phyloP scores from a whole-genome alignment of 2,329 filamentous ascomycete species.

The Aspergillus novoparasiticus region DNA sequence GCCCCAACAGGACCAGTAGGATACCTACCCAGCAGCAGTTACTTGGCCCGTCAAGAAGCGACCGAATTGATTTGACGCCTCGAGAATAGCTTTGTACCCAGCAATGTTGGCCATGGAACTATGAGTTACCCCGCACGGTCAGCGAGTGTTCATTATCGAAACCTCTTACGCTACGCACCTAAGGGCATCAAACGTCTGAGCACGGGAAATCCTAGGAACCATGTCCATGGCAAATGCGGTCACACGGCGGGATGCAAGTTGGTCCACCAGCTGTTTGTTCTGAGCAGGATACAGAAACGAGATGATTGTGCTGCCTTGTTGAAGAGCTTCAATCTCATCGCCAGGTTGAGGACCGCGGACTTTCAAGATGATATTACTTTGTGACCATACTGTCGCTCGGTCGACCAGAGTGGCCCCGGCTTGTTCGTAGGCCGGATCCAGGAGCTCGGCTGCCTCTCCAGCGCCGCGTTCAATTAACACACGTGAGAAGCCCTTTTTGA shows the following conservation, averaged over 20 bases:
- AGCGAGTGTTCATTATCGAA: not conserved
- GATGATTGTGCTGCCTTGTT: slow-evolving; percentile 72
- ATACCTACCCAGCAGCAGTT: slow-evolving; percentile 72
- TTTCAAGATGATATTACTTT: slow-evolving; percentile 80
- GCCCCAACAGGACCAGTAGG: not conserved
- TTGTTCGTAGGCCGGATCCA: slow-evolving; percentile 73
- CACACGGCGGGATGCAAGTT: slow-evolving; percentile 68
- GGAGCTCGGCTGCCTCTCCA: slow-evolving; percentile 75
- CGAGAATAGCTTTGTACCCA: slow-evolving; percentile 87
- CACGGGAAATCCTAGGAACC: slow-evolving; percentile 85
- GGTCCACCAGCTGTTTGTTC: slow-evolving; percentile 74
- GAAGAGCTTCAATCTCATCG: slow-evolving; percentile 68
- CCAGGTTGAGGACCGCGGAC: slow-evolving; percentile 72
- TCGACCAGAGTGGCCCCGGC: slow-evolving; percentile 79
- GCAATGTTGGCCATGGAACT: slow-evolving; percentile 95
- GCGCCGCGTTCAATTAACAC: slow-evolving; percentile 80
- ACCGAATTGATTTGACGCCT: slow-evolving; percentile 87
- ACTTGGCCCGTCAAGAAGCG: slow-evolving; percentile 87
- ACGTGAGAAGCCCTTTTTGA: slow-evolving; percentile 81
- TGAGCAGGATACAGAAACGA: slow-evolving; percentile 82
- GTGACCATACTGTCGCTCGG: slow-evolving; percentile 68
- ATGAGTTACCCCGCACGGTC: not conserved
- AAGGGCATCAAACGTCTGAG: slow-evolving; percentile 84
- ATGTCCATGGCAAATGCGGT: slow-evolving; percentile 91
- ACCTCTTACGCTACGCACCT: slow-evolving; percentile 32